A percentile compares a stretch with the other conserved stretches of the same genome.
Evolutionary conservation across 1,139 yeast genomes (phyloP).

Genomic region (Blastobotrys ciferrii): DNA sequence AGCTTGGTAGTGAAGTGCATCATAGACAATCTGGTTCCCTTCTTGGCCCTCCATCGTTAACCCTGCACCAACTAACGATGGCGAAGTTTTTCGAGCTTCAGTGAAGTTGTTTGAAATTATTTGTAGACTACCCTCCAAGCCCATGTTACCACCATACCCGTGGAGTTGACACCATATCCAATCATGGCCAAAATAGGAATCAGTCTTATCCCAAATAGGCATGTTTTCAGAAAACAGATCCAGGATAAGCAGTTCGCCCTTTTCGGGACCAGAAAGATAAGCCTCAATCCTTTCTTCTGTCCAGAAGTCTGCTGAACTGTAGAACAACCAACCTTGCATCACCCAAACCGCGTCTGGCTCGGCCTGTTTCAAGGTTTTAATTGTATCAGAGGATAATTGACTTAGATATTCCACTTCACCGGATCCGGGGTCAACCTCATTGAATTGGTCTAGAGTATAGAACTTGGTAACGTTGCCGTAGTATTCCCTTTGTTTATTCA

Average conservation of each 20-base stretch:
- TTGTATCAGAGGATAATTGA: conserved; percentile 17
- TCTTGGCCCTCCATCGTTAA: conserved; percentile 22
- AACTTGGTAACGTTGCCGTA: conserved; percentile 17
- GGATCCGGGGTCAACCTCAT: conserved; percentile 19
- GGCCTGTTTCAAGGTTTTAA: conserved; percentile 12
- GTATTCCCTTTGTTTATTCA: conserved; percentile 13
- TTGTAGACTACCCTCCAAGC: conserved; percentile 21
- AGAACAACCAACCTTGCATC: conserved; percentile 22
- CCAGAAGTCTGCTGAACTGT: conserved; percentile 17
- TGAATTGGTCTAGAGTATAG: conserved; percentile 21
- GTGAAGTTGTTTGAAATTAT: conserved; percentile 19
- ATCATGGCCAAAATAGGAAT: conserved; percentile 21
- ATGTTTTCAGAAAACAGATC: conserved; percentile 20
- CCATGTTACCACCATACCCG: conserved; percentile 21
- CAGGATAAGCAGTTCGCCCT: conserved; percentile 18
- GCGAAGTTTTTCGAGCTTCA: conserved; percentile 13
- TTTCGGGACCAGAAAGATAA: conserved; percentile 19
- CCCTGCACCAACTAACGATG: conserved; percentile 20
- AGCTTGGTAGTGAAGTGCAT: conserved; percentile 19
- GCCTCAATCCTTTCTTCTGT: conserved; percentile 18
- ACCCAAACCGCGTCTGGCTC: conserved; percentile 20
- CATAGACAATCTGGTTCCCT: conserved; percentile 22
- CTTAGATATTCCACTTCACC: conserved; percentile 16
- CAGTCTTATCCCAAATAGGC: conserved; percentile 19
- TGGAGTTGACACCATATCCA: conserved; percentile 24